Conservation (phyloP, 2,329 filamentous ascomycete genomes). For the Aureobasidium sp. region DNA sequence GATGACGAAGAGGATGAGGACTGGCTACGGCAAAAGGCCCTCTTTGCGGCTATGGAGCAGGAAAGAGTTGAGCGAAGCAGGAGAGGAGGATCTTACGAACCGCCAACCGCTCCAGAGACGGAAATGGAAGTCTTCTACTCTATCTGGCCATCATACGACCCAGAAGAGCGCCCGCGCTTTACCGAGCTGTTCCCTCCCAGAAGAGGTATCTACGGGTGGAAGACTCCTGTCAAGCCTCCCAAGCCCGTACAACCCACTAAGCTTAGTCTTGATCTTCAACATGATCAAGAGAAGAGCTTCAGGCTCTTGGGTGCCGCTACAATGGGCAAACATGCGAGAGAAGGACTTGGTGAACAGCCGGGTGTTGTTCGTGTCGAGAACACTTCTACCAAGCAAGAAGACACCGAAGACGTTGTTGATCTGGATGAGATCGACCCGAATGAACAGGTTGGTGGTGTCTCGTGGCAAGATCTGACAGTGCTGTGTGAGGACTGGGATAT, state of each 20-base stretch:
- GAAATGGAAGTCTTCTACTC: conserved; percentile 69
- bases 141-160: conserved; percentile 74
- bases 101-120: conserved; percentile 64
- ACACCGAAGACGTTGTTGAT: conserved; percentile 42
- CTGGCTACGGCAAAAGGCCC: conserved; percentile 24
- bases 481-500: conserved; percentile 82
- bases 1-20: conserved; percentile 25
- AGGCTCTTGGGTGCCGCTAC: conserved; percentile 59
- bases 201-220: conserved; percentile 68
- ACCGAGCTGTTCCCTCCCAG: conserved; percentile 77
- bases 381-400: conserved; percentile 41
- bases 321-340: conserved; percentile 39
- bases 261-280: conserved; percentile 74
- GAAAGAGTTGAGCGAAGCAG: conserved; percentile 32
- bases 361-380: conserved; percentile 44
- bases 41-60: conserved; percentile 22
- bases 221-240: conserved; percentile 70
- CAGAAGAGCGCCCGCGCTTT: conserved; percentile 68
- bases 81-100: conserved; percentile 38
- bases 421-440: conserved; percentile 49
- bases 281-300: conserved; percentile 82
- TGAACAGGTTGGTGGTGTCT: conserved; percentile 67
- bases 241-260: conserved; percentile 82
- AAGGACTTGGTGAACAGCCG: conserved; percentile 47
- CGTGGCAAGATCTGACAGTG: conserved; percentile 72